Evolutionary conservation across 148 eudicot species (phyloP), one percentile per base, ranked within the genome.

Genomic region (Chenopodium berlandieri): DNA sequence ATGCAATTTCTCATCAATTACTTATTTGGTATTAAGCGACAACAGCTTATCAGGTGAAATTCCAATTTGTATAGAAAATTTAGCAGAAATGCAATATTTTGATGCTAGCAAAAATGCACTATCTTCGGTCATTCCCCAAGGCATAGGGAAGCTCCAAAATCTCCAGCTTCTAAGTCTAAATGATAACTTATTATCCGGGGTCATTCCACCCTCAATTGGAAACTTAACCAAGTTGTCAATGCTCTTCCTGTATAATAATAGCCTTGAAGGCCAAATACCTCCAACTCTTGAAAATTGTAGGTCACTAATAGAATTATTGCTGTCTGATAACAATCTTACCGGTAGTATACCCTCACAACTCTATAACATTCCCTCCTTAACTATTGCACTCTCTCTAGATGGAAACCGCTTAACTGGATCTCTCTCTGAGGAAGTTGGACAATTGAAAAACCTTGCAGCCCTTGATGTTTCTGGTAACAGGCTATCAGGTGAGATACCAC

Each of bases 1-100:
- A 9, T 56, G 77, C 70, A 87, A 87, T 76, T 86, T 89, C 73
- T 85, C 91, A 7, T 73, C 79, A 65, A 84, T 89, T n/a, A 13
- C 17, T 17, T n/a, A n/a, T 8, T 47, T 89, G 10, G 65, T 20
- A 11, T 1, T 85, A 19, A 1, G 25, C 0, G 27, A 7, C 16
- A 87, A 85, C 73, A 67, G 25, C 13, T 37, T 87, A 20, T 1
- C 2, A 4, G 89, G 91, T 32, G 66, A 69, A 17, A 78, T 89
- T 23, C 88, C 91, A 20, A 22, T 10, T 22, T 84, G 87, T 47
- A 52, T 85, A 48, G 63, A 60, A 13, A 85, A 87, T 60, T 79
- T 82, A 4, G 75, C 72, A 13, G 67, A 84, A 62, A 20, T 87
- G 78, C 10, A 52, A 0, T 1, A 20, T 48, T 54, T 76, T 60